Evolutionary conservation across 805 yeast species (phyloP).

Genomic region (Pichia deserticola): DNA sequence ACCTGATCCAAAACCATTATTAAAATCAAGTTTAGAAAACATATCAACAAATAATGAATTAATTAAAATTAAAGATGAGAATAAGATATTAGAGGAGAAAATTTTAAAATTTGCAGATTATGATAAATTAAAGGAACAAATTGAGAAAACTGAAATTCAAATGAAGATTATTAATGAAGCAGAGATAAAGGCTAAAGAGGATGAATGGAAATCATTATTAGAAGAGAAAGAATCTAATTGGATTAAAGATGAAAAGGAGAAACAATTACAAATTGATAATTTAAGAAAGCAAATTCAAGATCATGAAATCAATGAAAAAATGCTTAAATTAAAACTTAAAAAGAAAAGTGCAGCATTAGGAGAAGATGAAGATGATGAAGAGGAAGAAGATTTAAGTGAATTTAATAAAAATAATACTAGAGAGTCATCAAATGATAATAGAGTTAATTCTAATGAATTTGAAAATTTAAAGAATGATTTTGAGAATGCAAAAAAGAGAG

Average conservation of each 20-base stretch:
- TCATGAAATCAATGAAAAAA: constrained; percentile 55
- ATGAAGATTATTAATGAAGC: constrained; percentile 47
- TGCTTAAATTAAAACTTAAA: constrained; percentile 50
- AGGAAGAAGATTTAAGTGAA: constrained; percentile 13
- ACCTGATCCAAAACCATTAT: constrained; percentile 83
- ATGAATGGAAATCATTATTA: constrained; percentile 56
- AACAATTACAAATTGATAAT: constrained; percentile 42
- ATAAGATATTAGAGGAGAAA: constrained; percentile 45
- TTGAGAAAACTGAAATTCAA: constrained; percentile 53
- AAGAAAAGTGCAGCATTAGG: constrained; percentile 34
- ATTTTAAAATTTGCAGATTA: constrained; percentile 67
- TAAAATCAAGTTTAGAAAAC: constrained; percentile 63
- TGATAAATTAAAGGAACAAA: constrained; percentile 59
- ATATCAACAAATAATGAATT: constrained; percentile 43
- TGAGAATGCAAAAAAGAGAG: constrained; percentile 60
- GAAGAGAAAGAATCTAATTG: constrained; percentile 72
- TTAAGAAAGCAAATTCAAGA: constrained; percentile 55
- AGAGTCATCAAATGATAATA: background rate
- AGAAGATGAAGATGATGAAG: constrained; percentile 19
- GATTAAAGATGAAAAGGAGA: constrained; percentile 48
- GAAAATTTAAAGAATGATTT: constrained; percentile 66
- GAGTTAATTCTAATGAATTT: constrained; percentile 24
- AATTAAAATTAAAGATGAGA: constrained; percentile 44
- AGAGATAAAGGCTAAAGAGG: constrained; percentile 61
- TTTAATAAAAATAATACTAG: constrained; percentile 18